Percentiles rank a stretch among this genome's conserved stretches.
Evolutionary conservation across 176 grass and related monocot genomes (phyloP).

Genomic region (Cenchrus fungigraminus): DNA sequence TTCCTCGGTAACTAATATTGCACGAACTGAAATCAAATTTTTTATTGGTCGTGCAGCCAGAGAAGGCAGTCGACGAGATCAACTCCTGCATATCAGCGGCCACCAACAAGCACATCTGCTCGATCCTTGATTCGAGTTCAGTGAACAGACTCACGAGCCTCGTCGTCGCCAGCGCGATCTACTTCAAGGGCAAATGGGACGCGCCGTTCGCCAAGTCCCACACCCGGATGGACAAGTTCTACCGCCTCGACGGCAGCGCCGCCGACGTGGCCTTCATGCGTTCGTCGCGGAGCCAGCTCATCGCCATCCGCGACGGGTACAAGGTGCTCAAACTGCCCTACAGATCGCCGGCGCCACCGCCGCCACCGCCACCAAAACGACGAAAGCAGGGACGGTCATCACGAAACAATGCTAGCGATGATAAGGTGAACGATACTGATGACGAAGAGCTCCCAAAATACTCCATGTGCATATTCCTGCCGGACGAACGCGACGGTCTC

Average conservation of each 20-base stretch:
- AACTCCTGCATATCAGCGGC: background rate
- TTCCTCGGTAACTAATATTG: background rate
- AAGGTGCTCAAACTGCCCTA: conserved; percentile 16
- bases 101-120: background rate
- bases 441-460: background rate
- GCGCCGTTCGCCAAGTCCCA: background rate
- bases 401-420: background rate
- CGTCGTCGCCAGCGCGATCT: background rate
- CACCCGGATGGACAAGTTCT: background rate
- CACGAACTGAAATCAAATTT: background rate
- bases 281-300: background rate
- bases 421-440: too few relatives aligned
- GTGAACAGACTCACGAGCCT: background rate
- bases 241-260: background rate
- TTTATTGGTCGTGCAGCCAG: background rate
- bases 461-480: conserved; percentile 52
- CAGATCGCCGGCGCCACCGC: background rate
- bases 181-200: conserved; percentile 13
- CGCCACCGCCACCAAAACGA: too few relatives aligned
- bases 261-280: background rate
- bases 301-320: background rate
- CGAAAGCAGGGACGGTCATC: background rate
- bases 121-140: background rate
- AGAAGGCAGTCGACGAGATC: background rate
- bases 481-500: conserved; percentile 33